A percentile compares a stretch with the other conserved stretches of the same genome.
These are phyloP conservation scores for Colletotrichum gigasporum DNA, from an alignment of 2,329 filamentous ascomycete genomes.

Conservation along the genomic window DNA sequence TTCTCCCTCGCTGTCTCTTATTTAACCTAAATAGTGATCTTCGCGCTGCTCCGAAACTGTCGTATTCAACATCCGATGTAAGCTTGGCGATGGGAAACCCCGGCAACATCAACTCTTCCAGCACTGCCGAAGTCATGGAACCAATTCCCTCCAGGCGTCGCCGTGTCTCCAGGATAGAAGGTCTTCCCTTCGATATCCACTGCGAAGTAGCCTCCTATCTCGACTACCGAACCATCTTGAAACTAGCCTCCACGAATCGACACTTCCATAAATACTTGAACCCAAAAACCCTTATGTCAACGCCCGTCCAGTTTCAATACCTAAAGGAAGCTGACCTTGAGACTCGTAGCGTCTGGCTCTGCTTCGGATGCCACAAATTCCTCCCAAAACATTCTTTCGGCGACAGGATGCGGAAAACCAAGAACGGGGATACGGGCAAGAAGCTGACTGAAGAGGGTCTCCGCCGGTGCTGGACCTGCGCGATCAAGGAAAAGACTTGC, in stretches of 20 bases:
- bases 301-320: not conserved
- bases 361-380: constrained; percentile 5
- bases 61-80: no score
- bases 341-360: not conserved
- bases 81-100: no score
- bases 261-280: not conserved
- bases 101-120: no score
- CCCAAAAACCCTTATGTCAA: not conserved
- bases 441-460: not conserved
- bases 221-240: not conserved
- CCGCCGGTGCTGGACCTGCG: constrained; percentile 15
- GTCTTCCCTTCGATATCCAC: not conserved
- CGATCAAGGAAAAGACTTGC: not conserved
- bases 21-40: no score
- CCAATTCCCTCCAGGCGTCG: no score
- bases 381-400: not conserved
- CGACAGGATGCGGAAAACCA: not conserved
- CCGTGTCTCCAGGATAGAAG: not conserved
- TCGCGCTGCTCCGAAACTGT: no score
- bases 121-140: no score
- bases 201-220: not conserved
- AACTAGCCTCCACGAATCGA: not conserved
- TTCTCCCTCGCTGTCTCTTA: no score
- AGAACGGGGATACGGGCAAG: not conserved
- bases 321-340: not conserved